These are phyloP conservation scores for Trichocladium antarcticum DNA, from an alignment of 495 filamentous ascomycete genomes.

Conservation along the genomic window DNA sequence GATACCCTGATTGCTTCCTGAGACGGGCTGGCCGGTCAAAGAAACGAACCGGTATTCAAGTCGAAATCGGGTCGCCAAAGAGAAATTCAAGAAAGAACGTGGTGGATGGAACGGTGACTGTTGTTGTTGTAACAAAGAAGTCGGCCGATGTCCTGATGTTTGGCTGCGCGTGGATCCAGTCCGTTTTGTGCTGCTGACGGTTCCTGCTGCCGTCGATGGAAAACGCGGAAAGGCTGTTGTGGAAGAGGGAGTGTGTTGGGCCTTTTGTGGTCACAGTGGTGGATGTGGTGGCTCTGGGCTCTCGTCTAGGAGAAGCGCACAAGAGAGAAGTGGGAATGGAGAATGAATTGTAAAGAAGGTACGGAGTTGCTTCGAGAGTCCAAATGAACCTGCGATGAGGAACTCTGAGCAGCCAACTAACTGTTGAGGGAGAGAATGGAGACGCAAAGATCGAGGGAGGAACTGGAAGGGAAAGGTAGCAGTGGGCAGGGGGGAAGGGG, in stretches of 20 bases:
- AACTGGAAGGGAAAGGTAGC: slow-evolving; percentile 12
- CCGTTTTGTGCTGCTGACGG: background rate
- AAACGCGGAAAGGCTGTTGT: background rate
- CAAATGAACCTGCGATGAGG: slow-evolving; percentile 16
- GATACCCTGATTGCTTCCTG: no score
- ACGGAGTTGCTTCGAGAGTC: slow-evolving; percentile 17
- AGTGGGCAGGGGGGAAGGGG: slow-evolving; percentile 8
- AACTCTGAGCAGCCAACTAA: slow-evolving; percentile 16
- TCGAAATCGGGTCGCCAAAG: background rate
- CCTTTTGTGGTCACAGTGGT: background rate
- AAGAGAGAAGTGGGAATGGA: slow-evolving; percentile 16
- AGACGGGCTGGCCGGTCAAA: background rate
- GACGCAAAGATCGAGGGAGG: slow-evolving; percentile 9
- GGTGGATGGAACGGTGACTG: slow-evolving; percentile 1
- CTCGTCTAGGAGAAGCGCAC: background rate
- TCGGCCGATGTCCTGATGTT: background rate
- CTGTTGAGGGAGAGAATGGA: slow-evolving; percentile 19
- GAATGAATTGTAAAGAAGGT: no score
- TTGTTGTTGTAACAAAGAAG: slow-evolving; percentile 1
- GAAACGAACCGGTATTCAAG: background rate
- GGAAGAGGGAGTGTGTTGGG: slow-evolving; percentile 5
- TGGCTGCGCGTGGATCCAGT: slow-evolving; percentile 8
- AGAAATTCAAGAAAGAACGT: background rate
- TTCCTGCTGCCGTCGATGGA: background rate
- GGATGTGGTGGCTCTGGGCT: background rate